A percentile compares a stretch with the other conserved stretches of the same genome.
Conservation (phyloP, 2,329 filamentous ascomycete species). For the Achaetomium macrosporum region DNA sequence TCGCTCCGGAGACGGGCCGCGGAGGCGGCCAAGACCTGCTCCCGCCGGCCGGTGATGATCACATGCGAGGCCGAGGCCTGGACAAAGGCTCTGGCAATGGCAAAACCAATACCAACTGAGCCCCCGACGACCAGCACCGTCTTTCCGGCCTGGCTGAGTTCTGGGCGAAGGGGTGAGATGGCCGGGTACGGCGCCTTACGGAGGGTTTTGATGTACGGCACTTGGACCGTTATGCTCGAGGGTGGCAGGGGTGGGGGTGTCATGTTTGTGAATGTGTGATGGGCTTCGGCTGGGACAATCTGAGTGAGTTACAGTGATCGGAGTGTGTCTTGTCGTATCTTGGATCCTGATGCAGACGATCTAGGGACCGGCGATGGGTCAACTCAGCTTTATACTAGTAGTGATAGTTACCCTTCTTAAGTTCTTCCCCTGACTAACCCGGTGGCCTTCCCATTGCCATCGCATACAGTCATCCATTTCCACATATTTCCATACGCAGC, state of each 20-base stretch:
- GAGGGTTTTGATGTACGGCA: constrained; percentile 27
- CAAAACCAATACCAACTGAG: constrained; percentile 55
- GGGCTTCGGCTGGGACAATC: too few relatives aligned
- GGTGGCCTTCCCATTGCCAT: neutral
- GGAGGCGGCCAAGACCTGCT: constrained; percentile 19
- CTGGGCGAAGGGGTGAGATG: constrained; percentile 5
- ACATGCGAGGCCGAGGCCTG: neutral
- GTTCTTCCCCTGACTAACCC: too few relatives aligned
- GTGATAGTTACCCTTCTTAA: too few relatives aligned
- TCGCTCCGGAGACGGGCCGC: constrained; percentile 13
- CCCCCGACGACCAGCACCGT: constrained; percentile 2
- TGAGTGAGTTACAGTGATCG: too few relatives aligned
- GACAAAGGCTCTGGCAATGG: constrained; percentile 22
- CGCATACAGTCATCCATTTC: too few relatives aligned
- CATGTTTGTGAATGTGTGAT: too few relatives aligned
- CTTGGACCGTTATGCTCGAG: constrained; percentile 19
- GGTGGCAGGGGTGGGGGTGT: constrained; percentile 21
- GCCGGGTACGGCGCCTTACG: constrained; percentile 26
- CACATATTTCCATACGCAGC: too few relatives aligned
- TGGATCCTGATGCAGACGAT: too few relatives aligned
- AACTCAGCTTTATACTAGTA: too few relatives aligned
- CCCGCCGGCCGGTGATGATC: constrained; percentile 19
- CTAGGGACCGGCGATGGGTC: too few relatives aligned
- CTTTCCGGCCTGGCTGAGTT: neutral
- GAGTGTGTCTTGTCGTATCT: too few relatives aligned